Percentiles rank a stretch among this genome's conserved stretches.
Conservation (phyloP, 2,329 filamentous ascomycete species). For the Aspergillus sp. region DNA sequence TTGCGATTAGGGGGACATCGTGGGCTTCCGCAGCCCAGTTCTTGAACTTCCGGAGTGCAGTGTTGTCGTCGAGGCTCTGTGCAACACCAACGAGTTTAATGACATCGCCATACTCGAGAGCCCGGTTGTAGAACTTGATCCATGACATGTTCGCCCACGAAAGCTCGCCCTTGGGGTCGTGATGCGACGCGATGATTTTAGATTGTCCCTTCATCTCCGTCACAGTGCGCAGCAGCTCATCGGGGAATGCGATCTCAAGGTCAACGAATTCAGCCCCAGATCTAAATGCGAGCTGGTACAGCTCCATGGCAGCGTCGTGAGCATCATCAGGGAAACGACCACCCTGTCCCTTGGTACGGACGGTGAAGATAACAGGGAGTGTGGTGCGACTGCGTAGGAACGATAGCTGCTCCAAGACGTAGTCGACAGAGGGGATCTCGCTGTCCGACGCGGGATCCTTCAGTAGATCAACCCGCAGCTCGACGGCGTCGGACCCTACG, state of each 20-base stretch:
- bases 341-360: constrained; percentile 82
- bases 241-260: constrained; percentile 82
- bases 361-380: constrained; percentile 86
- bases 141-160: constrained; percentile 94
- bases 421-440: constrained; percentile 67
- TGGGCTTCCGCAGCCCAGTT: constrained; percentile 70
- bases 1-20: constrained; percentile 81
- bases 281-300: constrained; percentile 77
- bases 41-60: constrained; percentile 79
- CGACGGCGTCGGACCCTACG: constrained; percentile 87
- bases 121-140: constrained; percentile 86
- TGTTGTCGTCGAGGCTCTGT: constrained; percentile 77
- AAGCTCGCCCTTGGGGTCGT: constrained; percentile 75
- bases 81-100: constrained; percentile 92
- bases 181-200: constrained; percentile 91
- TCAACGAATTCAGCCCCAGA: constrained; percentile 92
- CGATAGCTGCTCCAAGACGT: constrained; percentile 77
- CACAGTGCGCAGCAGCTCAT: constrained; percentile 70
- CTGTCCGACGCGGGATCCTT: constrained; percentile 63
- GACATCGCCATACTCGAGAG: constrained; percentile 84
- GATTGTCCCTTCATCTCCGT: constrained; percentile 69
- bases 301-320: constrained; percentile 65
- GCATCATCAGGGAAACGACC: constrained; percentile 81
- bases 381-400: constrained; percentile 70
- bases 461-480: constrained; percentile 88